Evolutionary conservation across 306 rosid genomes (phyloP), one percentile per base, ranked within the genome.

Genomic region (Vigna hirtella): DNA sequence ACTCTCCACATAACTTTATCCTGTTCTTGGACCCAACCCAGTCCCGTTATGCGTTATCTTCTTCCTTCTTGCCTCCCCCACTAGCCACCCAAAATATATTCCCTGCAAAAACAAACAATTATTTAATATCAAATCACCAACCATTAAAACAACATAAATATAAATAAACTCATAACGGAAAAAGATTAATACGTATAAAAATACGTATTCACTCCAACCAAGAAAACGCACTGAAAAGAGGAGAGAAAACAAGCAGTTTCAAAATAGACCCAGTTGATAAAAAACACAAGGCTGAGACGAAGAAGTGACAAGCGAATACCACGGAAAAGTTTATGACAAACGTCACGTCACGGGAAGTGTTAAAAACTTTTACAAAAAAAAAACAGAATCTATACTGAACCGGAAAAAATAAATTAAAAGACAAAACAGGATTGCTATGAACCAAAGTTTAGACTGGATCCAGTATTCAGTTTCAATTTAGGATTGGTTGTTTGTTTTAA

Each of bases 101-200:
- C 63, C 70, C 89, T 86, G 89, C 81, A 79, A 82, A 20, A 59
- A 79, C 66, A 67, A 76, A 26, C 14, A 77, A 47, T 73, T 59
- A 79, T 22, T 67, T 0, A 47, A 66, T 22, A 81, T 2, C 6
- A 32, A 0, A 40, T 7, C 43, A 17, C 15, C 6, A 52, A 56
- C 9, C n/a, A 38, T 17, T 11, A 66, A 18, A n/a, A 38, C 50
- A 65, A 1, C 16, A 11, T 43, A 43, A 9, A 10, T 43, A 43
- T 9, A 40, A 7, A 40, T 40, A 42, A 8, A 42, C 1, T 17
- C 9, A 64, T 15, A 51, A 59, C 28, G 0, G 4, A 51, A 22
- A 22, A 28, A 5, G 2, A 50, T 6, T 2, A 51, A 6, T 16
- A 24, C 1, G 10, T 11, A 20, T 1, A 0, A 26, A 63, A 26